A percentile compares a stretch with the other conserved stretches of the same genome.
Evolutionary conservation across 345 rosid genomes (phyloP).

Genomic region (Anacardium occidentale): DNA sequence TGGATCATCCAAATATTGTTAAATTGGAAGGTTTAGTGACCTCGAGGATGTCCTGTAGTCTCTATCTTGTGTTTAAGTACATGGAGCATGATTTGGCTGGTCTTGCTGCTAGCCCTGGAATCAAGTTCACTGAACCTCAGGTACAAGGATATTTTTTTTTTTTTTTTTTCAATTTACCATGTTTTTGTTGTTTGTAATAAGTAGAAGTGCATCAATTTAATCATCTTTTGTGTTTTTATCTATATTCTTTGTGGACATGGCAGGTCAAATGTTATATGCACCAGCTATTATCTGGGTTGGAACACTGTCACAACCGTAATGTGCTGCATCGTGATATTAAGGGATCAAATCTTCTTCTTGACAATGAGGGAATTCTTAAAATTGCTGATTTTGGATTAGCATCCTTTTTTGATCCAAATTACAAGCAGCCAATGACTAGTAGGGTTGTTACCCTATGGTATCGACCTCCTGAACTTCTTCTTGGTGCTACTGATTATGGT

Average conservation of each 20-base stretch:
- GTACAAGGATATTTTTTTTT: constrained; percentile 27
- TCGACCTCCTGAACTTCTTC: constrained; percentile 88
- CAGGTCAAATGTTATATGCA: constrained; percentile 77
- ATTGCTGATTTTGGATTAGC: constrained; percentile 90
- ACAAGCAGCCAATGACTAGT: constrained; percentile 83
- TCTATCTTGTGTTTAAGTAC: constrained; percentile 70
- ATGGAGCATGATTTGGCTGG: constrained; percentile 89
- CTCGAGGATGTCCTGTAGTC: constrained; percentile 81
- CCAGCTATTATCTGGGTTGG: constrained; percentile 72
- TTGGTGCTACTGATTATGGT: constrained; percentile 81
- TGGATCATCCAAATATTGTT: constrained; percentile 74
- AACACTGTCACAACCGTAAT: constrained; percentile 67
- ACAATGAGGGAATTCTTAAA: constrained; percentile 64
- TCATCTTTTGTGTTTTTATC: neutral
- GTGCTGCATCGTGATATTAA: constrained; percentile 82
- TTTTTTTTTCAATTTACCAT: neutral
- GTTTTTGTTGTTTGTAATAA: neutral
- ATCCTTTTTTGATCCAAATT: constrained; percentile 71
- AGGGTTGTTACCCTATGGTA: constrained; percentile 86
- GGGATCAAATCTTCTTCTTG: constrained; percentile 83
- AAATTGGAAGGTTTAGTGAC: constrained; percentile 77
- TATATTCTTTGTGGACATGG: constrained; percentile 11
- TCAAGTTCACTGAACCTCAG: constrained; percentile 72
- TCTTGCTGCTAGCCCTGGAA: constrained; percentile 66
- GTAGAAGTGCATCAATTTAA: neutral